Percentiles rank a stretch among this genome's conserved stretches.
phyloP scores from a whole-genome alignment of 805 yeast genomes.

The Pichia heedii region DNA sequence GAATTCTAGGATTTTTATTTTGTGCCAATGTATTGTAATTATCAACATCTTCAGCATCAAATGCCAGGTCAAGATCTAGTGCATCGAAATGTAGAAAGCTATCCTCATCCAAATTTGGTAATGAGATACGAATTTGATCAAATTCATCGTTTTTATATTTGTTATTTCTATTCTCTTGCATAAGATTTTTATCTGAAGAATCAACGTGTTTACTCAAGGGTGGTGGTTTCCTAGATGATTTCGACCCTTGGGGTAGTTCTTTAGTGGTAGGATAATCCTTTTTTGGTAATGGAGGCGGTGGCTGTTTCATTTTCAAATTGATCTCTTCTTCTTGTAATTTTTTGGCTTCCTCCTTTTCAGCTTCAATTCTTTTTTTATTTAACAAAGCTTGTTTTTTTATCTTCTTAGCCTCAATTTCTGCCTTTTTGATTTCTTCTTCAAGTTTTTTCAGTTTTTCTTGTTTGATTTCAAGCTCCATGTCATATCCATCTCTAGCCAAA shows the following conservation, averaged over 20 bases:
- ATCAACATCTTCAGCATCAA: background rate
- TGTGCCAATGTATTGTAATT: background rate
- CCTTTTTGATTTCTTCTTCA: slow-evolving; percentile 20
- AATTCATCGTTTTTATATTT: no score
- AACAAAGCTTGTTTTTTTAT: slow-evolving; percentile 8
- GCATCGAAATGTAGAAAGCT: slow-evolving; percentile 4
- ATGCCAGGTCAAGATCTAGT: background rate
- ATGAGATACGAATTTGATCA: slow-evolving; percentile 4
- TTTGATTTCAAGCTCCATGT: slow-evolving; percentile 27
- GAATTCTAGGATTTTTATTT: background rate
- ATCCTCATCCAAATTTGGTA: slow-evolving; percentile 3
- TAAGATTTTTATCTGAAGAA: no score
- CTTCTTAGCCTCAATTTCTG: slow-evolving; percentile 21
- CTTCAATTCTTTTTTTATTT: slow-evolving; percentile 2
- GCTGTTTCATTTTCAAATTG: background rate
- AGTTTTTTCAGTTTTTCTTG: slow-evolving; percentile 25
- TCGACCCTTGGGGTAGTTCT: slow-evolving; percentile 4
- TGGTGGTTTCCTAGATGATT: slow-evolving; percentile 6
- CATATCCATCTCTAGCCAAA: slow-evolving; percentile 30
- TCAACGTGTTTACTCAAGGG: slow-evolving; percentile 1
- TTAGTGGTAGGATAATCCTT: slow-evolving; percentile 7
- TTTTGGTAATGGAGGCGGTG: slow-evolving; percentile 15
- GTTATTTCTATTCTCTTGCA: slow-evolving; percentile 5
- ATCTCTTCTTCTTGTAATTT: background rate
- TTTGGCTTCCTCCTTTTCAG: background rate